Evolutionary conservation across 116 monocot genomes (phyloP).

Genomic region (Cymodocea nodosa): DNA sequence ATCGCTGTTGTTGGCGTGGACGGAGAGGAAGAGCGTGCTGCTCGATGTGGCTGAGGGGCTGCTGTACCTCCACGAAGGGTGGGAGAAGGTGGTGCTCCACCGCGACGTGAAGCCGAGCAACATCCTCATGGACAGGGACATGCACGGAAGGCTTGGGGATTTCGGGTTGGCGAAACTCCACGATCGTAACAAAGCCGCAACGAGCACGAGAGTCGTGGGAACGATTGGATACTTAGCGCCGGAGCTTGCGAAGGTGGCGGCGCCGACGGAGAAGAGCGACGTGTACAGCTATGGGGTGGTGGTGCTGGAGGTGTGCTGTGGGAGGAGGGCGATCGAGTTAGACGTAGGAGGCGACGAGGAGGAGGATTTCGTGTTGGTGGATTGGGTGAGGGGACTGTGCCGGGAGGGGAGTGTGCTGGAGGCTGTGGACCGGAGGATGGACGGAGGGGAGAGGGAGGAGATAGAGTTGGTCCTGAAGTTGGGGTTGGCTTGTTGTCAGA

Average conservation of each 20-base stretch:
- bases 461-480: slow-evolving; percentile 24
- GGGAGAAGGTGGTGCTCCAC: slow-evolving; percentile 39
- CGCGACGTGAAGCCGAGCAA: slow-evolving; percentile 31
- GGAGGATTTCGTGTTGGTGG: slow-evolving; percentile 25
- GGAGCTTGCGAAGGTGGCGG: slow-evolving; percentile 16
- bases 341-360: slow-evolving; percentile 10
- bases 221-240: slow-evolving; percentile 29
- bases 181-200: slow-evolving; percentile 12
- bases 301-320: slow-evolving; percentile 21
- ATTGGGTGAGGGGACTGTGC: slow-evolving; percentile 25
- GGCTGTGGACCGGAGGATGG: slow-evolving; percentile 18
- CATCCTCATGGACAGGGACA: slow-evolving; percentile 18
- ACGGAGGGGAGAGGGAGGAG: slow-evolving; percentile 10
- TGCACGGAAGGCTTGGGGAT: slow-evolving; percentile 28
- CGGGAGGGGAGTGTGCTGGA: slow-evolving; percentile 13
- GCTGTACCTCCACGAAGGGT: slow-evolving; percentile 29
- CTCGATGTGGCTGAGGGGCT: slow-evolving; percentile 31
- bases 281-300: slow-evolving; percentile 38
- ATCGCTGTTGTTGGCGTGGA: slow-evolving; percentile 16
- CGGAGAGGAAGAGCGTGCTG: slow-evolving; percentile 13
- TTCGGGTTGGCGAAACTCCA: slow-evolving; percentile 33
- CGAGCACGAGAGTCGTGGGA: slow-evolving; percentile 26
- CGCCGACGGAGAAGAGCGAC: slow-evolving; percentile 20
- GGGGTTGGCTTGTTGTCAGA: slow-evolving; percentile 36
- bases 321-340: slow-evolving; percentile 23